These are phyloP conservation scores for Leccinum pachyderme DNA, from an alignment of 1,284 basidiomycete species.

Conservation along the genomic window DNA sequence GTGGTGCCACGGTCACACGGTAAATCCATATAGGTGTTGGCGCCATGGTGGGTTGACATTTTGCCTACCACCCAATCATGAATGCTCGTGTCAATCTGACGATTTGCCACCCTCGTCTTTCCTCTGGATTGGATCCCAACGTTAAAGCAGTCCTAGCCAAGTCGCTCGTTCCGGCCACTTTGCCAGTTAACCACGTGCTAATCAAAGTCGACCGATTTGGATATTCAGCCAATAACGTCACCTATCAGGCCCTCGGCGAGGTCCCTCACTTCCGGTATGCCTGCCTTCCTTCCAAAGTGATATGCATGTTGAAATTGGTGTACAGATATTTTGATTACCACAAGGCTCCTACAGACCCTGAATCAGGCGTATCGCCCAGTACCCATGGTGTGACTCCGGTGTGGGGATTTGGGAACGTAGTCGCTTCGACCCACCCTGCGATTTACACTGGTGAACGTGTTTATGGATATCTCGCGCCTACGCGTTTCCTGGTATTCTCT, in stretches of 20 bases:
- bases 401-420: slow-evolving; percentile 62
- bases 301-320: not conserved
- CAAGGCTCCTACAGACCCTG: slow-evolving; percentile 37
- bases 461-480: slow-evolving; percentile 62
- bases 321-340: slow-evolving; percentile 66
- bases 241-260: slow-evolving; percentile 60
- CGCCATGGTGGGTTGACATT: not conserved
- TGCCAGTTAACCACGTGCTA: slow-evolving; percentile 50
- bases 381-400: slow-evolving; percentile 63
- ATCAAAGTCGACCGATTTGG: slow-evolving; percentile 61
- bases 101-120: slow-evolving; percentile 34
- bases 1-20: not conserved
- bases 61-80: not conserved
- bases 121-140: slow-evolving; percentile 24
- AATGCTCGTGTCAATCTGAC: slow-evolving; percentile 20
- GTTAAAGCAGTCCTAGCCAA: slow-evolving; percentile 17
- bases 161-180: slow-evolving; percentile 28
- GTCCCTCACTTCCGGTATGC: slow-evolving; percentile 57
- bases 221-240: slow-evolving; percentile 64
- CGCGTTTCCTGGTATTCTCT: slow-evolving; percentile 51
- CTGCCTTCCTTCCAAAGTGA: not conserved
- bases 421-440: slow-evolving; percentile 45
- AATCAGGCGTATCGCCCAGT: slow-evolving; percentile 36
- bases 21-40: not conserved
- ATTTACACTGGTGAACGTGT: slow-evolving; percentile 54